Conservation (phyloP, 73 alveolate species). For the Paramecium sexaurelia region DNA sequence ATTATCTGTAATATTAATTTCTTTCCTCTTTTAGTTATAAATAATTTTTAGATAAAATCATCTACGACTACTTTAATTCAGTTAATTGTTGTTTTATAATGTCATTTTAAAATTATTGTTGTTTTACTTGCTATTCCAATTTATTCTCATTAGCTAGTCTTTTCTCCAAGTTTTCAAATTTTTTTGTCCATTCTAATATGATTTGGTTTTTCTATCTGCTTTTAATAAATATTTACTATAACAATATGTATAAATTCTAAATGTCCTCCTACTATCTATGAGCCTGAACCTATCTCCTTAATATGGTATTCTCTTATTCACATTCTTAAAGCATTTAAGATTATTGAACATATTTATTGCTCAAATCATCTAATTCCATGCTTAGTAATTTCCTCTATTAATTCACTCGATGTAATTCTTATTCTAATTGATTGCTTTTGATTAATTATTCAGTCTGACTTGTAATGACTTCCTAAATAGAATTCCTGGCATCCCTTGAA, state of each 20-base stretch:
- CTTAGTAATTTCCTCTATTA: not conserved
- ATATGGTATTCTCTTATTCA: not conserved
- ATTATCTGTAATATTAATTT: not conserved
- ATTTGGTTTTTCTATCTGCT: slow-evolving; percentile 46
- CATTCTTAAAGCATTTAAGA: not conserved
- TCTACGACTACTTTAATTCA: not conserved
- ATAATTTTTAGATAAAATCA: not conserved
- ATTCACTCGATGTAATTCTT: slow-evolving; percentile 47
- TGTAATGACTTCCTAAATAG: not conserved
- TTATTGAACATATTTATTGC: not conserved
- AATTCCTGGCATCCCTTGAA: not conserved
- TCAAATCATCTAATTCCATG: slow-evolving; percentile 12
- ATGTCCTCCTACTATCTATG: not conserved
- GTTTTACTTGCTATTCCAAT: not conserved
- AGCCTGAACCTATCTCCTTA: not conserved
- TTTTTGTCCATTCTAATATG: slow-evolving; percentile 25
- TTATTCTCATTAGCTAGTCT: not conserved
- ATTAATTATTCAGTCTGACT: not conserved
- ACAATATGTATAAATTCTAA: not conserved
- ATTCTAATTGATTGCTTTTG: slow-evolving; percentile 3
- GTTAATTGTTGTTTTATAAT: not conserved
- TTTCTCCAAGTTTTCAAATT: not conserved
- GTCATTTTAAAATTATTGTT: not conserved
- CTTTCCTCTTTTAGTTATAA: not conserved
- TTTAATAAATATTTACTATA: slow-evolving; percentile 6